Conservation (phyloP, 176 grass and related monocot species). For the Musa acuminata region DNA sequence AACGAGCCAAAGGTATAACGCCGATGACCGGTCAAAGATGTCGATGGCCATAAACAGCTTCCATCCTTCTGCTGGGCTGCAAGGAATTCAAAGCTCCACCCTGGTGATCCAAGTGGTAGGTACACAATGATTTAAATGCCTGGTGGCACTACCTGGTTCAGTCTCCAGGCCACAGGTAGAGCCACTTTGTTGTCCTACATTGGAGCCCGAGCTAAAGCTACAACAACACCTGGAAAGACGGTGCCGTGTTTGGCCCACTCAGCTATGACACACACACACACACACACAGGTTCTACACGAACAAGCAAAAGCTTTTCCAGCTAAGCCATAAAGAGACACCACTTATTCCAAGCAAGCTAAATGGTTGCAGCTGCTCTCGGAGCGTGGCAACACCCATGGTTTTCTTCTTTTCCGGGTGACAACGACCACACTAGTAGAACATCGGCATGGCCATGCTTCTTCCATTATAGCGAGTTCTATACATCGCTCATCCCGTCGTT, state of each 20-base stretch:
- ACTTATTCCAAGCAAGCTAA: neutral
- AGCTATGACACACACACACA: too few species aligned
- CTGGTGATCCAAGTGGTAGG: neutral
- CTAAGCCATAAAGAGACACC: neutral
- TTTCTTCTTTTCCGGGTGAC: too few species aligned
- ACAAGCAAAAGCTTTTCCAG: neutral
- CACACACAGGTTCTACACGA: too few species aligned
- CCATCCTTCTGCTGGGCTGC: neutral
- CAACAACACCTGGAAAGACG: too few species aligned
- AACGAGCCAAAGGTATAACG: neutral
- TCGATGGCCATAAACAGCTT: neutral
- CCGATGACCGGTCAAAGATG: neutral
- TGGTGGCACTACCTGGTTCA: neutral
- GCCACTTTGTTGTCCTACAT: too few species aligned
- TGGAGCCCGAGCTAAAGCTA: too few species aligned
- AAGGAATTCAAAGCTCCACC: neutral
- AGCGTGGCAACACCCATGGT: too few species aligned
- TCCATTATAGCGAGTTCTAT: too few species aligned
- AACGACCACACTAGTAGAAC: too few species aligned
- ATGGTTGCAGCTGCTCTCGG: neutral
- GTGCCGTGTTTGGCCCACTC: too few species aligned
- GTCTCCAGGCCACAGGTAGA: neutral
- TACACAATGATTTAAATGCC: neutral
- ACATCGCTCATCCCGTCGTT: too few species aligned
- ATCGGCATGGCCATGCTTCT: too few species aligned